Percentiles rank a stretch among this genome's conserved stretches.
Conservation (phyloP, 176 grass and related monocot genomes). For the Carex scoparia region DNA sequence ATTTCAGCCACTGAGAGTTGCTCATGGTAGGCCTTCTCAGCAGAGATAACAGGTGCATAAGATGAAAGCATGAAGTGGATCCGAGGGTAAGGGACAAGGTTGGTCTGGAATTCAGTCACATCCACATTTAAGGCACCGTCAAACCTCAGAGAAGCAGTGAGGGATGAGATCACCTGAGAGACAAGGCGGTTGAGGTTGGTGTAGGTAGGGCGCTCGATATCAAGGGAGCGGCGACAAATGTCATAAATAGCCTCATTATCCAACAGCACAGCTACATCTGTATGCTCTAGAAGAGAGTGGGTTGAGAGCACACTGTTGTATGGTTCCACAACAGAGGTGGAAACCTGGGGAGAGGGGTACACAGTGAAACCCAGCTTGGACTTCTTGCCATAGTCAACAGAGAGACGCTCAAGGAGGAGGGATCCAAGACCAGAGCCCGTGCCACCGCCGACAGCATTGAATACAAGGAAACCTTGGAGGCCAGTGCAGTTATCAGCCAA, state of each 20-base stretch:
- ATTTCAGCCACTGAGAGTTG: constrained; percentile 80
- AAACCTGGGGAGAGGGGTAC: constrained; percentile 79
- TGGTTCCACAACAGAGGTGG: constrained; percentile 76
- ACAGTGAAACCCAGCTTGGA: constrained; percentile 83
- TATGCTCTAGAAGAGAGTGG: constrained; percentile 68
- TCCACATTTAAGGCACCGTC: constrained; percentile 84
- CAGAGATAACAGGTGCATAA: constrained; percentile 70
- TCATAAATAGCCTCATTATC: constrained; percentile 88
- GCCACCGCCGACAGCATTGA: constrained; percentile 78
- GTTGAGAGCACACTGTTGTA: constrained; percentile 91
- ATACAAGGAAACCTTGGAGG: constrained; percentile 83
- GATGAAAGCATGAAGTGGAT: constrained; percentile 91
- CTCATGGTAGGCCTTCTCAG: constrained; percentile 67
- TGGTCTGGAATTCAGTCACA: constrained; percentile 83
- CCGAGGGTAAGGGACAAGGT: constrained; percentile 74
- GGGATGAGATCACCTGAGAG: constrained; percentile 81
- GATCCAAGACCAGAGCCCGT: constrained; percentile 77
- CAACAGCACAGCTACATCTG: constrained; percentile 71
- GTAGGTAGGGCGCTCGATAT: constrained; percentile 75
- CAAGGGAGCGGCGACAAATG: constrained; percentile 68
- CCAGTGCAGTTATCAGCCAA: constrained; percentile 72
- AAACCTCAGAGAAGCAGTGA: constrained; percentile 71
- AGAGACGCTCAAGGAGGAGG: constrained; percentile 80
- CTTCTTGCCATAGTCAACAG: constrained; percentile 77
- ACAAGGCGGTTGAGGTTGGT: constrained; percentile 75